phyloP scores from a whole-genome alignment of 2,329 filamentous ascomycete genomes.

The Colletotrichum acutatum region DNA sequence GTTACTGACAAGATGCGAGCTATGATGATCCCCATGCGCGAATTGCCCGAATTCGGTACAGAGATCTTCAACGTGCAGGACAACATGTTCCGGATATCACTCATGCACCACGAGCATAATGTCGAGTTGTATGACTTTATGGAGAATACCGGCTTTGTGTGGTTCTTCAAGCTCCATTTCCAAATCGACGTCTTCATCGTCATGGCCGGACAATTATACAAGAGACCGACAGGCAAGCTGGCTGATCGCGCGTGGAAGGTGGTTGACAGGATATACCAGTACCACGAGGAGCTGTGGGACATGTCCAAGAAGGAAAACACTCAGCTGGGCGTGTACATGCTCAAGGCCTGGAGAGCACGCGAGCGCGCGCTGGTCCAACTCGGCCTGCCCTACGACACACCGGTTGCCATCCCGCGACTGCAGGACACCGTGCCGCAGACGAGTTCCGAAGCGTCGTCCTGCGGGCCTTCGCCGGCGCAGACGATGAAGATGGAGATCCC shows the following conservation, averaged over 20 bases:
- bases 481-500: slow-evolving; percentile 39
- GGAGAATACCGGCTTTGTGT: slow-evolving; percentile 60
- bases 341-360: slow-evolving; percentile 65
- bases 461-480: slow-evolving; percentile 42
- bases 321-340: slow-evolving; percentile 57
- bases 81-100: slow-evolving; percentile 65
- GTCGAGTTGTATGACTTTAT: slow-evolving; percentile 55
- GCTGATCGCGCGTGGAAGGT: slow-evolving; percentile 65
- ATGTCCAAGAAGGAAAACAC: slow-evolving; percentile 56
- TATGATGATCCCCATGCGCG: slow-evolving; percentile 57
- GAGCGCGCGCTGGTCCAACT: slow-evolving; percentile 52
- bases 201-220: slow-evolving; percentile 64
- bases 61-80: slow-evolving; percentile 62
- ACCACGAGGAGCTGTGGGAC: slow-evolving; percentile 63
- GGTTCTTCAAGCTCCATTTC: slow-evolving; percentile 66
- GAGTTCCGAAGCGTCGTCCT: slow-evolving; percentile 44
- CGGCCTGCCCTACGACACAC: slow-evolving; percentile 53
- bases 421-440: slow-evolving; percentile 54
- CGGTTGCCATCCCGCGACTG: slow-evolving; percentile 58
- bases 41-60: slow-evolving; percentile 60
- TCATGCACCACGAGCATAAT: slow-evolving; percentile 61
- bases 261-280: slow-evolving; percentile 58
- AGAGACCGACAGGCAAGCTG: slow-evolving; percentile 57
- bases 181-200: slow-evolving; percentile 67
- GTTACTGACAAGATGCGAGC: slow-evolving; percentile 61